Percentiles rank a stretch among this genome's conserved stretches.
Conservation (phyloP, 768 basidiomycete species). For the Leccinum subtestaceum region DNA sequence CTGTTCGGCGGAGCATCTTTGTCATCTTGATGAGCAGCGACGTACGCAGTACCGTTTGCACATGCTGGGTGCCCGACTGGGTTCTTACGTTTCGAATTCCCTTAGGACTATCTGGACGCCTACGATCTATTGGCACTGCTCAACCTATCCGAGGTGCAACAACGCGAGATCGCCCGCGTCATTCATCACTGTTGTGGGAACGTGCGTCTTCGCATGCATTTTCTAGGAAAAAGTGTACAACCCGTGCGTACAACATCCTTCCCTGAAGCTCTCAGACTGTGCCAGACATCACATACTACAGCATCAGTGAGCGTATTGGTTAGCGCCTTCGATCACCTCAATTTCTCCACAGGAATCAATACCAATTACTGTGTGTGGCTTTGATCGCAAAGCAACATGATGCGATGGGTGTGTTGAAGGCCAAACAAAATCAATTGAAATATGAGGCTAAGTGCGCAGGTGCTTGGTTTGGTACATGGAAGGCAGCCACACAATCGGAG, state of each 20-base stretch:
- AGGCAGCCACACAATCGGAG: neutral
- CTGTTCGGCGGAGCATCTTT: conserved; percentile 88
- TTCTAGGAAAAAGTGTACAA: conserved; percentile 85
- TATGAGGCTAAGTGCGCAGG: neutral
- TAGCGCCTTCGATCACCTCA: neutral
- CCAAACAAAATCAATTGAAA: neutral
- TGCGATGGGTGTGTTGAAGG: neutral
- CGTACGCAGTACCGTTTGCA: conserved; percentile 43
- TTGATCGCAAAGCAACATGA: neutral
- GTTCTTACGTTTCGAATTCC: neutral
- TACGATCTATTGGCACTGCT: conserved; percentile 86
- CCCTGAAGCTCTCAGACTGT: no score
- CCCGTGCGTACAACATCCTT: conserved; percentile 50
- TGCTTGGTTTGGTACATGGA: neutral
- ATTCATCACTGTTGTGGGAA: conserved; percentile 90
- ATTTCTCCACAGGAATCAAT: neutral
- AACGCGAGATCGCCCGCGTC: conserved; percentile 93
- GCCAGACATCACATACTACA: neutral
- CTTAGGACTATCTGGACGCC: conserved; percentile 93
- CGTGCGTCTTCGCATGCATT: conserved; percentile 42
- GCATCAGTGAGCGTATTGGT: neutral
- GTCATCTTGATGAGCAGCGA: conserved; percentile 95
- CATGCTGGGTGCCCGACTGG: neutral
- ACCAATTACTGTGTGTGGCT: neutral
- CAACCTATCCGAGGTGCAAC: conserved; percentile 84